These are phyloP conservation scores for Calocybe indica DNA, from an alignment of 768 basidiomycete genomes.

Conservation along the genomic window DNA sequence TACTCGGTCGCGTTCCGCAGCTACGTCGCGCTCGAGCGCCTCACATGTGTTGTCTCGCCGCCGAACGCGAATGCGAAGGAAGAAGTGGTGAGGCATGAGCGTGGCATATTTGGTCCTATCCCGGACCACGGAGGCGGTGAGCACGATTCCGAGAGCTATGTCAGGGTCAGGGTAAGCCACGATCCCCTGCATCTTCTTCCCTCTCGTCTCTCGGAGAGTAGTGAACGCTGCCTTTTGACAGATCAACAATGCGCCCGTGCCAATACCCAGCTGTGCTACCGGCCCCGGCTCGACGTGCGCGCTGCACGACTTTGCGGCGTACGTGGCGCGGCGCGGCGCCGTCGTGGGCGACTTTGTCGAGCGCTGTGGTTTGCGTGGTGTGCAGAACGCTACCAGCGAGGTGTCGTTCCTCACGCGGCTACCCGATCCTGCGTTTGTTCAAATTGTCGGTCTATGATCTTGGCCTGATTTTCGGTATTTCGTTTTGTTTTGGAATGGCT, in stretches of 20 bases:
- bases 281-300: slow-evolving; percentile 36
- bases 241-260: slow-evolving; percentile 34
- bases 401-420: slow-evolving; percentile 16
- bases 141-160: slow-evolving; percentile 14
- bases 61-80: slow-evolving; percentile 8
- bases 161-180: slow-evolving; percentile 30
- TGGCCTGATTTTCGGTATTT: too few relatives aligned
- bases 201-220: background rate
- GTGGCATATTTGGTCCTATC: too few relatives aligned
- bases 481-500: too few relatives aligned
- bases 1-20: slow-evolving; percentile 35
- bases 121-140: slow-evolving; percentile 1
- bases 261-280: slow-evolving; percentile 30
- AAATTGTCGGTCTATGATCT: slow-evolving; percentile 4
- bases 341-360: slow-evolving; percentile 31
- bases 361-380: slow-evolving; percentile 25
- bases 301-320: slow-evolving; percentile 23
- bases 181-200: background rate
- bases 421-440: slow-evolving; percentile 6
- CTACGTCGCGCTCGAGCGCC: slow-evolving; percentile 33
- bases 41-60: slow-evolving; percentile 21
- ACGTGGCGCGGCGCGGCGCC: slow-evolving; percentile 20
- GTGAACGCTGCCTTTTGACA: slow-evolving; percentile 2
- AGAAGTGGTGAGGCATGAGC: slow-evolving; percentile 2
- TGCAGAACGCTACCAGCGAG: slow-evolving; percentile 17